Conservation (phyloP, 1,139 yeast genomes). For the Suhomyces coccinellae region DNA sequence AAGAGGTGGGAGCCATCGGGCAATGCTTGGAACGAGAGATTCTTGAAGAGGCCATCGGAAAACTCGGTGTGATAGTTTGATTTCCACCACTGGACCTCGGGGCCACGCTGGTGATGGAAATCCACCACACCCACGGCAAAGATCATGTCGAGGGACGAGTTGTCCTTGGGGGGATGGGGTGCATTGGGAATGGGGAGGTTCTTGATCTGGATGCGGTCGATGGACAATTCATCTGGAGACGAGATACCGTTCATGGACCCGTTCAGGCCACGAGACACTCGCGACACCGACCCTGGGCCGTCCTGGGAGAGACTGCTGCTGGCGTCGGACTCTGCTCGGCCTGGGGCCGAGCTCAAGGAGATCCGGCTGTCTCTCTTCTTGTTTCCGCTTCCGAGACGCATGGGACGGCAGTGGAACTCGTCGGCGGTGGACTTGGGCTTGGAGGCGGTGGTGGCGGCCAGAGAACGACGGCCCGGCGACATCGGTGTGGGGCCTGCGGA, state of each 20-base stretch:
- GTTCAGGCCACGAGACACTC: conserved; percentile 7
- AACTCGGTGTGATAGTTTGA: conserved; percentile 55
- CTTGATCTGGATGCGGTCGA: conserved; percentile 30
- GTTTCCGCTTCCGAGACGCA: conserved; percentile 27
- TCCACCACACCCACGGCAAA: conserved; percentile 90
- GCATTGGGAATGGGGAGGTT: conserved; percentile 33
- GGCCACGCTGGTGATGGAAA: conserved; percentile 92
- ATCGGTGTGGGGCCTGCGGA: conserved; percentile 7
- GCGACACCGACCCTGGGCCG: conserved; percentile 1
- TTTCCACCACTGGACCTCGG: conserved; percentile 91
- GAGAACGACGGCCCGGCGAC: conserved; percentile 4
- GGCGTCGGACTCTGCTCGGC: conserved; percentile 10
- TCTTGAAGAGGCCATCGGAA: conserved; percentile 66
- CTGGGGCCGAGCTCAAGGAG: conserved; percentile 9
- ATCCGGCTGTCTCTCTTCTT: conserved; percentile 12
- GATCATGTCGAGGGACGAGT: conserved; percentile 41
- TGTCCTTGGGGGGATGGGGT: conserved; percentile 1
- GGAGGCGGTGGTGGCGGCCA: neutral
- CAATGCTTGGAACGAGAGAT: conserved; percentile 87
- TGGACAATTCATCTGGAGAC: neutral
- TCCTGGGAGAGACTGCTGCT: conserved; percentile 11
- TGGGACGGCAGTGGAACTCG: conserved; percentile 38
- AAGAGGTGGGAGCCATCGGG: conserved; percentile 95
- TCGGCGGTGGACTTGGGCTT: conserved; percentile 18
- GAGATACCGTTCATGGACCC: conserved; percentile 2